These are phyloP conservation scores for Candida qinlingensis DNA, from an alignment of 805 yeast genomes.

Conservation along the genomic window DNA sequence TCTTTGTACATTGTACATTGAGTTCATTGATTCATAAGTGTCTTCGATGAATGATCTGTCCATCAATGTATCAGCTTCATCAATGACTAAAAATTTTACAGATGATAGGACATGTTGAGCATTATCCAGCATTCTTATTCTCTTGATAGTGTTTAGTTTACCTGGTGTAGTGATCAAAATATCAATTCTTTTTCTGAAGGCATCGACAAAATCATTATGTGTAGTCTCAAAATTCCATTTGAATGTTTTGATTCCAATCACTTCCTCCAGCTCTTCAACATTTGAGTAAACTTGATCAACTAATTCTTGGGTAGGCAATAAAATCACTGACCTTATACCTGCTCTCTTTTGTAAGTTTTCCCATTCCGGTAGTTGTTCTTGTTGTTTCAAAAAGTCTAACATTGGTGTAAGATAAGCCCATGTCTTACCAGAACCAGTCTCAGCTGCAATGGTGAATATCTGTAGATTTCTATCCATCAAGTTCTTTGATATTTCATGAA, in stretches of 20 bases:
- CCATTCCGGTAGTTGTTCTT: constrained; percentile 34
- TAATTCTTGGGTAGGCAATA: constrained; percentile 87
- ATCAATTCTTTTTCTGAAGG: constrained; percentile 55
- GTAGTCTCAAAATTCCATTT: constrained; percentile 63
- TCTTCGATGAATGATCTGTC: constrained; percentile 71
- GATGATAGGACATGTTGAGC: constrained; percentile 36
- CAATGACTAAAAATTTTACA: constrained; percentile 65
- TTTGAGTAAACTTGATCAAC: constrained; percentile 68
- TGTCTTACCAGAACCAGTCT: constrained; percentile 96
- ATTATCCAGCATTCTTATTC: constrained; percentile 30
- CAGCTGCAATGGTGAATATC: constrained; percentile 83
- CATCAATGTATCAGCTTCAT: constrained; percentile 92
- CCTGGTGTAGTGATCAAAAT: constrained; percentile 84
- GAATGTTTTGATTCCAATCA: constrained; percentile 39
- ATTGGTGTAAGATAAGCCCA: constrained; percentile 84
- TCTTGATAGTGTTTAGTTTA: constrained; percentile 42
- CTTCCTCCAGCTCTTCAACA: constrained; percentile 27
- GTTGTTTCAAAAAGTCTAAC: constrained; percentile 58
- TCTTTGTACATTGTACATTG: constrained; percentile 51
- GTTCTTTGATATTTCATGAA: constrained; percentile 31
- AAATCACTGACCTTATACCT: constrained; percentile 62
- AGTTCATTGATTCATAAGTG: constrained; percentile 50
- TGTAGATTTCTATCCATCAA: constrained; percentile 39
- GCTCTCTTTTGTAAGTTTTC: constrained; percentile 30
- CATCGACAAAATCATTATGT: constrained; percentile 45